phyloP scores from a whole-genome alignment of 1,284 basidiomycete species.

The Cystobasidium pallidum region DNA sequence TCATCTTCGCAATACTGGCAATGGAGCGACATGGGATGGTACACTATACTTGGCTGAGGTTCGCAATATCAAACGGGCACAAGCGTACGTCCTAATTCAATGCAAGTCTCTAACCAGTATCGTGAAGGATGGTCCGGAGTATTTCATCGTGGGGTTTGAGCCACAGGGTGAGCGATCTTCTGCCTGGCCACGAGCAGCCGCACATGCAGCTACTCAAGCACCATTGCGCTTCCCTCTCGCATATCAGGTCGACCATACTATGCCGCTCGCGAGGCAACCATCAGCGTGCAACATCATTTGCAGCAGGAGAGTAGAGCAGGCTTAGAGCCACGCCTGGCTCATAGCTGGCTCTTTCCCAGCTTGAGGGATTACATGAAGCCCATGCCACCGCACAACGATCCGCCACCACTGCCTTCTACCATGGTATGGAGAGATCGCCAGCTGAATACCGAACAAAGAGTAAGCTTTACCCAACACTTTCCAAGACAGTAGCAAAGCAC shows the following conservation, averaged over 20 bases:
- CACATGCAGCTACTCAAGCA: too few species aligned
- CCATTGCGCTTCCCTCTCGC: too few species aligned
- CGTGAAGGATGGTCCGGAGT: conserved; percentile 28
- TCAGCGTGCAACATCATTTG: conserved; percentile 13
- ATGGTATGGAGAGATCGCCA: conserved; percentile 52
- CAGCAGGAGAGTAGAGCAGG: not conserved
- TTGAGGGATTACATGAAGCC: not conserved
- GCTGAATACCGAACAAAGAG: conserved; percentile 55
- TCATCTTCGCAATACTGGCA: conserved; percentile 48
- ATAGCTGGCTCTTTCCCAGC: conserved; percentile 43
- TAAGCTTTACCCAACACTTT: conserved; percentile 29
- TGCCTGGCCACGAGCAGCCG: too few species aligned
- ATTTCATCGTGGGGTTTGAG: conserved; percentile 54
- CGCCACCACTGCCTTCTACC: not conserved
- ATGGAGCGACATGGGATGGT: conserved; percentile 46
- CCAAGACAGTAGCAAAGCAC: too few species aligned
- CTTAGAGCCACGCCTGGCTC: not conserved
- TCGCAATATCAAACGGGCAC: conserved; percentile 45
- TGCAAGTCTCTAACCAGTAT: conserved; percentile 45
- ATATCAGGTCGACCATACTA: conserved; percentile 39
- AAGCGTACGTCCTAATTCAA: conserved; percentile 52
- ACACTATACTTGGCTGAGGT: conserved; percentile 54
- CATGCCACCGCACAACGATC: not conserved
- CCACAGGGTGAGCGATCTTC: conserved; percentile 54
- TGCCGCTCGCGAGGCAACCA: conserved; percentile 25